Evolutionary conservation across 2,329 filamentous ascomycete species (phyloP).

Genomic region (Colletotrichum sidae): DNA sequence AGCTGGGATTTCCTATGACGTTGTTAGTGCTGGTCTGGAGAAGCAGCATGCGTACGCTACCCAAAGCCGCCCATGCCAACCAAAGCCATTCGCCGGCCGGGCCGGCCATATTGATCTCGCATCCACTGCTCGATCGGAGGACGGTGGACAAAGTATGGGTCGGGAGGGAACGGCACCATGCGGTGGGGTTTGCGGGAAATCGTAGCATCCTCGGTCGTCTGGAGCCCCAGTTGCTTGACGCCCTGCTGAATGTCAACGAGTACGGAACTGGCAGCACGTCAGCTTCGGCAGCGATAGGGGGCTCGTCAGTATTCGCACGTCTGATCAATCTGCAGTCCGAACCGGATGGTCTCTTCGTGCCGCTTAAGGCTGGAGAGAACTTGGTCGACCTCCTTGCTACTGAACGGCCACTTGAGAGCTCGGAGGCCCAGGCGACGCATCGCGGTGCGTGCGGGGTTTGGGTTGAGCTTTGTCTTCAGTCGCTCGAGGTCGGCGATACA

Average conservation of each 20-base stretch:
- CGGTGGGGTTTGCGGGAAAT: slow-evolving; percentile 23
- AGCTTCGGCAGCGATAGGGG: no score
- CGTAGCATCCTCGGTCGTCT: slow-evolving; percentile 1
- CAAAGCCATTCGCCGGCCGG: slow-evolving; percentile 21
- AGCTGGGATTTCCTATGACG: slow-evolving; percentile 38
- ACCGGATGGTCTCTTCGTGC: no score
- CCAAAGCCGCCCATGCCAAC: slow-evolving; percentile 37
- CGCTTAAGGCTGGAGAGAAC: no score
- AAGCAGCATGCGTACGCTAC: slow-evolving; percentile 2
- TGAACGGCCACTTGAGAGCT: slow-evolving; percentile 23
- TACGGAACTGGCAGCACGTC: no score
- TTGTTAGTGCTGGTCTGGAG: slow-evolving; percentile 5
- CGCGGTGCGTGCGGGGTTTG: slow-evolving; percentile 3
- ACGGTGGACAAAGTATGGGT: slow-evolving; percentile 36
- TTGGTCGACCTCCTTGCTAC: slow-evolving; percentile 13
- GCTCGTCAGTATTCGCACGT: no score
- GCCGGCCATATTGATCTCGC: slow-evolving; percentile 10
- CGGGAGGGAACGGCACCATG: slow-evolving; percentile 33
- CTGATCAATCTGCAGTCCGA: no score
- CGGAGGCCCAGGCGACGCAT: slow-evolving; percentile 12
- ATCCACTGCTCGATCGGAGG: slow-evolving; percentile 29
- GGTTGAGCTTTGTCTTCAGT: no score
- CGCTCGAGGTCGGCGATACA: not conserved
- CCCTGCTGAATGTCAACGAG: not conserved
- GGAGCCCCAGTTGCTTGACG: not conserved